Conservation (phyloP, 1,139 yeast genomes). For the Blastobotrys capitulatus region DNA sequence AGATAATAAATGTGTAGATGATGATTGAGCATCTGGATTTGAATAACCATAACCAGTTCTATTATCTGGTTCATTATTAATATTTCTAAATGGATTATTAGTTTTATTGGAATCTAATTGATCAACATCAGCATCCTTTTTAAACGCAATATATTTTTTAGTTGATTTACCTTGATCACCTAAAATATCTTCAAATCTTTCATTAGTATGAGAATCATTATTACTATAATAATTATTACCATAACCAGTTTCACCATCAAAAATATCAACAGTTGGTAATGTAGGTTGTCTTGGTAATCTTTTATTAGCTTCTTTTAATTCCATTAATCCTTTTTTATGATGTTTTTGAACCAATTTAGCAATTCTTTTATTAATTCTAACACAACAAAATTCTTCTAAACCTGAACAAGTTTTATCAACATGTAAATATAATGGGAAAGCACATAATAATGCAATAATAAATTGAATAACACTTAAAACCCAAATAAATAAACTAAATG, state of each 20-base stretch:
- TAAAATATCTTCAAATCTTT: slow-evolving; percentile 12
- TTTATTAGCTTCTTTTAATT: slow-evolving; percentile 25
- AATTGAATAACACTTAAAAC: slow-evolving; percentile 59
- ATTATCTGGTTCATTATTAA: background rate
- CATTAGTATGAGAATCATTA: slow-evolving; percentile 1
- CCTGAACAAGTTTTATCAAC: slow-evolving; percentile 37
- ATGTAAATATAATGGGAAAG: slow-evolving; percentile 50
- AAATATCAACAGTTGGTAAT: slow-evolving; percentile 16
- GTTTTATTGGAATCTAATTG: background rate
- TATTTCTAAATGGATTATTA: slow-evolving; percentile 9
- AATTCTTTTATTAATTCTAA: slow-evolving; percentile 51
- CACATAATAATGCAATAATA: slow-evolving; percentile 49
- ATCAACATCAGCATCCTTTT: slow-evolving; percentile 4
- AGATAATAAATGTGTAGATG: background rate
- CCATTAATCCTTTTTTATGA: slow-evolving; percentile 34
- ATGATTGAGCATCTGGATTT: slow-evolving; percentile 1
- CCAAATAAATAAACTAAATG: slow-evolving; percentile 73
- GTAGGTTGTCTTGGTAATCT: slow-evolving; percentile 23
- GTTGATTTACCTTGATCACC: slow-evolving; percentile 7
- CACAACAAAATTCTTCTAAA: slow-evolving; percentile 55
- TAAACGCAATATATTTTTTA: slow-evolving; percentile 9
- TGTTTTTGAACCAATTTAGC: slow-evolving; percentile 45
- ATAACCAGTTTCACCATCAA: slow-evolving; percentile 5
- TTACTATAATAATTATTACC: background rate
- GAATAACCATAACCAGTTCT: slow-evolving; percentile 12